These are phyloP conservation scores for Coccinonectria pachysandricola DNA, from an alignment of 2,329 filamentous ascomycete genomes.

Conservation along the genomic window DNA sequence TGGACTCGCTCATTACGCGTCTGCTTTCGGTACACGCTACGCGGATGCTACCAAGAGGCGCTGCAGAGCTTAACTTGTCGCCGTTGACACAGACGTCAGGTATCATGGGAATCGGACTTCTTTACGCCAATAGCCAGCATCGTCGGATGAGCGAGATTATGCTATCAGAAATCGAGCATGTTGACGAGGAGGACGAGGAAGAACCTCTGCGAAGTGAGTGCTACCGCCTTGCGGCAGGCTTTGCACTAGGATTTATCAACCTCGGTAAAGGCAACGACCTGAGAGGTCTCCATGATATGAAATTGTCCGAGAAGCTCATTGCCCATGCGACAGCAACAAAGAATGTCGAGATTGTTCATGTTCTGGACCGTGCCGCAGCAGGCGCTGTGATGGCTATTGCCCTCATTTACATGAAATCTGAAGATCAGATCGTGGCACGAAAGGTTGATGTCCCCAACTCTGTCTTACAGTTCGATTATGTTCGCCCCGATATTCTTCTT, in stretches of 20 bases:
- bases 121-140: slow-evolving; percentile 93
- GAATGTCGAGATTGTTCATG: slow-evolving; percentile 83
- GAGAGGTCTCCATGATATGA: slow-evolving; percentile 86
- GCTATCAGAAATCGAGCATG: slow-evolving; percentile 90
- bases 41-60: slow-evolving; percentile 81
- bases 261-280: slow-evolving; percentile 82
- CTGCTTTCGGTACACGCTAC: slow-evolving; percentile 93
- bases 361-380: slow-evolving; percentile 84
- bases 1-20: slow-evolving; percentile 91
- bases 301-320: slow-evolving; percentile 78
- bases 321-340: slow-evolving; percentile 79
- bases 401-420: slow-evolving; percentile 95
- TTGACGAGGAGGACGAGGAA: slow-evolving; percentile 70
- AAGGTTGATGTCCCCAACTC: slow-evolving; percentile 94
- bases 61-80: slow-evolving; percentile 88
- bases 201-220: slow-evolving; percentile 84
- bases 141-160: slow-evolving; percentile 98
- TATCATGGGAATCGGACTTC: slow-evolving; percentile 89
- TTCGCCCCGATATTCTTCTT: slow-evolving; percentile 85
- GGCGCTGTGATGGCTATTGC: slow-evolving; percentile 86
- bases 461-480: slow-evolving; percentile 84
- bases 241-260: slow-evolving; percentile 90
- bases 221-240: slow-evolving; percentile 90
- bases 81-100: slow-evolving; percentile 90
- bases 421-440: slow-evolving; percentile 72